Evolutionary conservation across 331 rosid species (phyloP).

Genomic region (Pyrus hybrid): DNA sequence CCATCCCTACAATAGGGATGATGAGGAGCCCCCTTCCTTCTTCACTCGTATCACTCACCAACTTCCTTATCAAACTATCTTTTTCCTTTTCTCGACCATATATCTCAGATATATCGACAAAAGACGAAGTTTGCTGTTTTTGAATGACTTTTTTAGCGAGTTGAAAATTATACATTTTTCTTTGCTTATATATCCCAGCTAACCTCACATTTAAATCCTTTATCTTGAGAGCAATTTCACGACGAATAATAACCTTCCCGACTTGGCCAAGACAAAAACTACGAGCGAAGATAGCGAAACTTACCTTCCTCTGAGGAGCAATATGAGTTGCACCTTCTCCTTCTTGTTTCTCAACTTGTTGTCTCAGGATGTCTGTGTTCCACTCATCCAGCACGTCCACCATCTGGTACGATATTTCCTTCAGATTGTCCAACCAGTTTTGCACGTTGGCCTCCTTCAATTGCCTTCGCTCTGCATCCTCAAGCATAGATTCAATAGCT

Average conservation of each 20-base stretch:
- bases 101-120: not conserved
- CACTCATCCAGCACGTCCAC: not conserved
- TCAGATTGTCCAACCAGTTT: not conserved
- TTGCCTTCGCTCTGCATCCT: not conserved
- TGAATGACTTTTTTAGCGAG: not conserved
- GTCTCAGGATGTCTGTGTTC: not conserved
- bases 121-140: not conserved
- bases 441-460: not conserved
- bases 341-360: not conserved
- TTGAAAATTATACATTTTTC: not conserved
- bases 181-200: not conserved
- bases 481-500: not conserved
- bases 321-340: not conserved
- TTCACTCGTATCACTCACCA: not conserved
- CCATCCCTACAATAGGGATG: conserved; percentile 1
- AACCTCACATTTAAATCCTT: not conserved
- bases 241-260: not conserved
- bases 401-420: not conserved
- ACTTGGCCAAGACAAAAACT: not conserved
- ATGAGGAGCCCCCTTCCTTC: not conserved
- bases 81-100: not conserved
- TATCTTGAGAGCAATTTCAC: not conserved
- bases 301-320: not conserved
- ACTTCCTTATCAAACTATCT: not conserved
- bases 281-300: not conserved